Evolutionary conservation across 768 basidiomycete species (phyloP), one percentile per base, ranked within the genome.

Genomic region (Kwoniella dejecticola): DNA sequence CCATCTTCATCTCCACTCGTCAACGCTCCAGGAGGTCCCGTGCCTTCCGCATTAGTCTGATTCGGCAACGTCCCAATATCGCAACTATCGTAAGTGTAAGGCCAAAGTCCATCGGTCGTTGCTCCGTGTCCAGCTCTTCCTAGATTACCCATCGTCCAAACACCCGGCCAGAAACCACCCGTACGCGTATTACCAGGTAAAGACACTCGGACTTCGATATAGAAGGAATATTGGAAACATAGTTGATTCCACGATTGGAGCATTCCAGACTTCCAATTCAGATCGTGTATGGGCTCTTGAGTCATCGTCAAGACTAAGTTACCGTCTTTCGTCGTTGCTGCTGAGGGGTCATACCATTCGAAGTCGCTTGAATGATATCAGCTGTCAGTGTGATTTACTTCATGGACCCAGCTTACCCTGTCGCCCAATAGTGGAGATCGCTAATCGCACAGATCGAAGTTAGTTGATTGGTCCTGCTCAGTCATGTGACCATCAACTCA

Each of bases 191-290:
- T 74, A 31, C 79, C 79, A 4, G 79, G 79, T 4, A 79, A 60
- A 1, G 69, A 67, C 0, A 75, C 66, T 4, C 68, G 61, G 2
- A 69, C 78, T 79, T 96, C 96, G 58, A 97, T 81, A 74, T 93
- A 92, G 1, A 91, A 92, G 0, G 91, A 91, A 49, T 72, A 69
- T 15, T 87, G 94, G 80, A 93, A 96, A 80, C 94, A 98, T 56
- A 96, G 79, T 79, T 96, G 91, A 80, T 96, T 95, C 93, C 94
- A 96, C 12, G 87, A 84, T 67, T 88, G 86, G 10, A 93, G 63
- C 72, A 77, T 71, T 11, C 70, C 70, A 21, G 73, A 86, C 80
- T 86, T 67, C 76, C 89, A 98, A 77, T 93, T 89, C 61, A 98
- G 82, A 68, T 90, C 84, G 73, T 96, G 88, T 59, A 82, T 88